Evolutionary conservation across 108 stramenopile genomes (phyloP), one percentile per base, ranked within the genome.

Genomic region (Nitzschia putrida): DNA sequence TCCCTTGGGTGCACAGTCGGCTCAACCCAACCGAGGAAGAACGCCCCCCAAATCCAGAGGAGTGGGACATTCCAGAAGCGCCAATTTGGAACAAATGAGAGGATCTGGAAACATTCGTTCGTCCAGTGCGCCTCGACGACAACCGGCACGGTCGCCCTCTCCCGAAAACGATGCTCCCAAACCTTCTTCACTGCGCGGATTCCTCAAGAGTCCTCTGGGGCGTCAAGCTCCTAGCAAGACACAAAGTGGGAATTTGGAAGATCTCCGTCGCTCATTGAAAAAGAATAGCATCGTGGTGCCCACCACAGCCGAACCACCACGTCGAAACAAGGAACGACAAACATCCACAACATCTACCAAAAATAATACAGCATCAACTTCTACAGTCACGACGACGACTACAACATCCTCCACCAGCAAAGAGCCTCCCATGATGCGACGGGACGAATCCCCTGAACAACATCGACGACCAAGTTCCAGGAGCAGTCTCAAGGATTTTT

Each of bases 71-170:
- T 40, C 61, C 9, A 41, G 40, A 21, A 63, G 61, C 43, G 37
- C 61, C 12, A 63, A 63, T 47, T 39, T 63, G 20, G 61, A 63
- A 22, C 44, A 20, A 8, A 63, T 63, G 61, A 37, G 40, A 38
- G 44, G 43, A 3, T 16, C 38, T 2, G 44, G 22, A 0, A 37
- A 39, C n/a, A 2, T 2, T 0, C 61, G 61, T 16, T 44, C 61
- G 8, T 63, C 61, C 9, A 63, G 61, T 47, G 12, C 44, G 44
- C 61, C 61, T 0, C 44, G 22, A 25, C n/a, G 18, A 20, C 18
- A 41, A 40, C 57, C 16, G 16, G 43, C 8, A 3, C 16, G 18
- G 13, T 20, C 37, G 9, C 44, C 42, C 9, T 45, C 37, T 38
- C 34, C 37, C 1, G 58, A 37, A 13, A 29, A 59, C 58, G n/a